A percentile compares a stretch with the other conserved stretches of the same genome.
These are phyloP conservation scores for Dictyostelium capitatum DNA, from an alignment of 78 protist genomes.

Conservation along the genomic window DNA sequence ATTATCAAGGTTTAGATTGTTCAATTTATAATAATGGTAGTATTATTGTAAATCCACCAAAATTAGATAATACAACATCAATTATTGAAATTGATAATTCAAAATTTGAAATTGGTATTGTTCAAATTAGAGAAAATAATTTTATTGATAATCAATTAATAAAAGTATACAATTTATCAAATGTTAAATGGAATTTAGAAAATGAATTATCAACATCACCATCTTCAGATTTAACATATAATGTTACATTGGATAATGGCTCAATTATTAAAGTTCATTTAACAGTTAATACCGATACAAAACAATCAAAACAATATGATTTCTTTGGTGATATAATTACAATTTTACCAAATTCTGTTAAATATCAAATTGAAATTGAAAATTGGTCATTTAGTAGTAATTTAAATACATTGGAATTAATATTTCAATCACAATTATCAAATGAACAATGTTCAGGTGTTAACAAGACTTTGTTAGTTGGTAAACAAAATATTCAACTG, in stretches of 20 bases:
- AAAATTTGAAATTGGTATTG: slow-evolving; percentile 42
- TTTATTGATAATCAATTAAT: neutral
- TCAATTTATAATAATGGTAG: neutral
- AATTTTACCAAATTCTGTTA: slow-evolving; percentile 30
- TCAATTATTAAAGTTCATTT: neutral
- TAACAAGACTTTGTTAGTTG: too few species aligned
- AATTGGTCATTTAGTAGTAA: neutral
- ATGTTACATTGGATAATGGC: neutral
- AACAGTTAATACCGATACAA: neutral
- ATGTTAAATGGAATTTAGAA: neutral
- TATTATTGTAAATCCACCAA: neutral
- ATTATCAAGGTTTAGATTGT: neutral
- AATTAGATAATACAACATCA: neutral
- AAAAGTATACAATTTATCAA: neutral
- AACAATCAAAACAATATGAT: neutral
- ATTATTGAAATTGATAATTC: slow-evolving; percentile 15
- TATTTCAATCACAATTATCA: slow-evolving; percentile 9
- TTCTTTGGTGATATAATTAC: slow-evolving; percentile 18
- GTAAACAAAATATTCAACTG: neutral
- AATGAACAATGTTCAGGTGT: neutral
- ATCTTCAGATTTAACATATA: neutral
- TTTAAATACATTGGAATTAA: slow-evolving; percentile 13
- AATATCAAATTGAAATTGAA: neutral
- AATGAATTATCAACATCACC: neutral
- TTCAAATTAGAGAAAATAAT: neutral